Conservation (phyloP, 140 eudicot genomes). For the Bidens hawaiensis region DNA sequence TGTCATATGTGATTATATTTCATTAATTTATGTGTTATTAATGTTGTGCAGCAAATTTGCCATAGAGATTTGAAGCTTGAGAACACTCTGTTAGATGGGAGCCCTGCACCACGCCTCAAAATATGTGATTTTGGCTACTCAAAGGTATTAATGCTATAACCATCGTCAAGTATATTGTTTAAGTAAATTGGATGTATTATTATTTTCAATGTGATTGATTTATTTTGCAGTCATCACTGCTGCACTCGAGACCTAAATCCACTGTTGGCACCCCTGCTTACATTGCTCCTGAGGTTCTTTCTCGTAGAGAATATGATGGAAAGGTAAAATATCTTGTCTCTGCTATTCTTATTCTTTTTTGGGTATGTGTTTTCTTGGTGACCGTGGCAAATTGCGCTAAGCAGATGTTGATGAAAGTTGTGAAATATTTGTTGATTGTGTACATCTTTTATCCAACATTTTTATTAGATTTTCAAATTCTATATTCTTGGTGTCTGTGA, state of each 20-base stretch:
- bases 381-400: not conserved
- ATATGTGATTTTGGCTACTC: slow-evolving; percentile 97
- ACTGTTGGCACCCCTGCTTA: slow-evolving; percentile 97
- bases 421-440: not conserved
- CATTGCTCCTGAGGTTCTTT: slow-evolving; percentile 92
- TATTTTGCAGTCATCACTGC: slow-evolving; percentile 65
- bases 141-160: slow-evolving; percentile 42
- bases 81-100: slow-evolving; percentile 88
- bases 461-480: slow-evolving; percentile 10
- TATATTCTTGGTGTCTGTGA: slow-evolving; percentile 13
- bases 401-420: not conserved
- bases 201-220: not conserved
- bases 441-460: not conserved
- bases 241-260: slow-evolving; percentile 92
- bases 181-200: not conserved
- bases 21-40: not conserved
- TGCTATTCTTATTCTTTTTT: not conserved
- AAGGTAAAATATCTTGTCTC: slow-evolving; percentile 45
- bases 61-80: slow-evolving; percentile 90
- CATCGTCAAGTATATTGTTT: not conserved
- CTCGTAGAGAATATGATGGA: slow-evolving; percentile 93
- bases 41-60: slow-evolving; percentile 67
- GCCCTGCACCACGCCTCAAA: slow-evolving; percentile 87
- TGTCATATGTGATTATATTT: slow-evolving; percentile 3
- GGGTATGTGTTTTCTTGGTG: not conserved